Percentiles rank a stretch among this genome's conserved stretches.
Conservation (phyloP, 305 asterid genomes). For the Fraxinus platypoda region DNA sequence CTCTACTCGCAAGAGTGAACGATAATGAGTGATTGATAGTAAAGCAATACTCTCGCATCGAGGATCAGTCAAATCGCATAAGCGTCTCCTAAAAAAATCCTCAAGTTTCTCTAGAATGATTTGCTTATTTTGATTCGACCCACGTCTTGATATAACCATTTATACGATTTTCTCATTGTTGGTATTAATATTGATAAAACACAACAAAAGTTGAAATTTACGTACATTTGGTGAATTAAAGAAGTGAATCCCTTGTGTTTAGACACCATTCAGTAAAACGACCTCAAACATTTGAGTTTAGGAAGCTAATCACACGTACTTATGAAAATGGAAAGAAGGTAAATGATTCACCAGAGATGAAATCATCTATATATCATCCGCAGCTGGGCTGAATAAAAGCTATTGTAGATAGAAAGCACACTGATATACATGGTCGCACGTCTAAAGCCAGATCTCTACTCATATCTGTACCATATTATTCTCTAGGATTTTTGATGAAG, state of each 20-base stretch:
- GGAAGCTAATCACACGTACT: background rate
- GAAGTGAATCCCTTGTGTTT: too few species aligned
- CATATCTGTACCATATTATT: background rate
- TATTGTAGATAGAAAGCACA: background rate
- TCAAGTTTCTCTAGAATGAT: background rate
- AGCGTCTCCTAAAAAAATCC: background rate
- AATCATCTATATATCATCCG: background rate
- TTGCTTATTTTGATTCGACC: background rate
- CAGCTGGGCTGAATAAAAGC: background rate
- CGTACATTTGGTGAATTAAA: background rate
- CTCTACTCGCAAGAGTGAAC: background rate
- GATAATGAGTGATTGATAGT: background rate
- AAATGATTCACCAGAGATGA: too few species aligned
- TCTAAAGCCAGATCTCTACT: background rate
- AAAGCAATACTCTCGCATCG: background rate
- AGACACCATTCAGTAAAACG: background rate
- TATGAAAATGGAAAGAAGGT: background rate
- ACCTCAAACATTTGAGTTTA: background rate
- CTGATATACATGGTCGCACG: background rate
- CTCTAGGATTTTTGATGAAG: too few species aligned
- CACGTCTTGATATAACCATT: background rate
- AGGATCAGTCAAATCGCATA: background rate
- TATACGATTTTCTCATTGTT: too few species aligned
- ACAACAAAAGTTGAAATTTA: background rate
- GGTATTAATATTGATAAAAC: background rate